Base-by-base conservation (phyloP, 2,329 filamentous ascomycete species). In the Aspergillus hortae region DNA sequence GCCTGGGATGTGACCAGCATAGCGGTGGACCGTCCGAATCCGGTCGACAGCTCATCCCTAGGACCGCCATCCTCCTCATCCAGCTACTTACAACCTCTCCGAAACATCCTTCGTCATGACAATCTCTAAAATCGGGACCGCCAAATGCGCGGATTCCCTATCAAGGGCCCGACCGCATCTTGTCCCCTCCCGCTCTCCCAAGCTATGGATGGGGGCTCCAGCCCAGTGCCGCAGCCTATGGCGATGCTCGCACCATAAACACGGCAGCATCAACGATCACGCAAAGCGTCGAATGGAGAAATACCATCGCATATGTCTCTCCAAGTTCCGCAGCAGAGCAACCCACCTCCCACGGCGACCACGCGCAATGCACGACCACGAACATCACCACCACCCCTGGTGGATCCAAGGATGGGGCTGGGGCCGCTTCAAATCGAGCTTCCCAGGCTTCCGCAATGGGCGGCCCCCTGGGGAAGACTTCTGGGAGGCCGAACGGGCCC, bases 401-500 rank as follows among this genome's bases (percentile, higher is more conserved):
- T 52, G 57, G 57, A 36, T 54, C 52, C 44, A 52, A 53, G 44
- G 52, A 53, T 56, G 55, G 56, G 45, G 48, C 41, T 51, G 46
- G 50, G 32, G 44, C 27, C 33, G 47, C 12, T 45, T 30, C 33
- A 52, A 48, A 35, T 44, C 36, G 5, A 38, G 27, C 30, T 21
- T 38, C 15, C 40, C 41, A 2, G 27, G 40, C 12, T 41, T 25
- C 15, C 35, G 32, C 9, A 30, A 17, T 25, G 43, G 23, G 5
- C 15, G 15, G 17, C 17, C 12, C 14, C 27, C 19, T 12, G 38
- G 52, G 4, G 54, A 51, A 15, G 51, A 53, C 9, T 54, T 57
- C 38, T 64, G 61, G 59, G 55, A 66, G 19, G 49, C 54, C 4
- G 59, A 66, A 36, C 54, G 50, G 23, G 48, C 55, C 12, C 62